Conservation (phyloP, 768 basidiomycete species). For the Leucosporidium yakuticum region DNA sequence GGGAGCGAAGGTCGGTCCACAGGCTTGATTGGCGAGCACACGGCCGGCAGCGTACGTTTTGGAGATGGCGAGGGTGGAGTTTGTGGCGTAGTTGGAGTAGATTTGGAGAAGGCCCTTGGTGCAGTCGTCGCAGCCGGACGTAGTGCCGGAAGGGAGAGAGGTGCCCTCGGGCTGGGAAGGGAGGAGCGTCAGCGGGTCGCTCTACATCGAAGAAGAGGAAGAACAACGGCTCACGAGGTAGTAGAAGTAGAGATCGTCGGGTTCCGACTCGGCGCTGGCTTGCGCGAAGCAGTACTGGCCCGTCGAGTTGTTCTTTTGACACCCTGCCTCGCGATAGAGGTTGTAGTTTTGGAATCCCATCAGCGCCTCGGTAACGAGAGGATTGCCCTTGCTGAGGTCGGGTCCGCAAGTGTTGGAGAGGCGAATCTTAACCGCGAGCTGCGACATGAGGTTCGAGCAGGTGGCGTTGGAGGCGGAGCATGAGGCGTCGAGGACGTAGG, state of each 20-base stretch:
- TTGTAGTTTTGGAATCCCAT: slow-evolving; percentile 61
- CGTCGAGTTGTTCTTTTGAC: slow-evolving; percentile 54
- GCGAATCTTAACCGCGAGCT: slow-evolving; percentile 50
- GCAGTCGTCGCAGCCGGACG: slow-evolving; percentile 28
- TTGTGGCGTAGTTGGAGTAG: slow-evolving; percentile 34
- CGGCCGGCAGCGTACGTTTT: slow-evolving; percentile 31
- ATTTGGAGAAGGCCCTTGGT: slow-evolving; percentile 17
- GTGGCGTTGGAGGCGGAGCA: slow-evolving; percentile 58
- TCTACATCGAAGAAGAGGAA: no score
- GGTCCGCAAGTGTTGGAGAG: slow-evolving; percentile 53
- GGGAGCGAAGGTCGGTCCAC: slow-evolving; percentile 36
- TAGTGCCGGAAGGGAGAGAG: slow-evolving; percentile 27
- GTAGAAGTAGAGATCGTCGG: slow-evolving; percentile 32
- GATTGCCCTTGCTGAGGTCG: slow-evolving; percentile 56
- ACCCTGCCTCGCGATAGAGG: slow-evolving; percentile 59
- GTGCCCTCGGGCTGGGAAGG: slow-evolving; percentile 23
- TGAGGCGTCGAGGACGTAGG: slow-evolving; percentile 68
- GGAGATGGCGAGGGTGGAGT: slow-evolving; percentile 30
- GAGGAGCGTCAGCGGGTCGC: no score
- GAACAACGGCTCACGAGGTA: slow-evolving; percentile 14
- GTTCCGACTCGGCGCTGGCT: slow-evolving; percentile 18
- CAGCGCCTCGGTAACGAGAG: slow-evolving; percentile 54
- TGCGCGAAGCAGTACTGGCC: slow-evolving; percentile 34
- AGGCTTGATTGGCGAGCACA: slow-evolving; percentile 12
- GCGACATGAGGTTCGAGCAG: slow-evolving; percentile 63